A percentile compares a stretch with the other conserved stretches of the same genome.
phyloP scores from a whole-genome alignment of 495 filamentous ascomycete species.

The Pyronema domesticum region DNA sequence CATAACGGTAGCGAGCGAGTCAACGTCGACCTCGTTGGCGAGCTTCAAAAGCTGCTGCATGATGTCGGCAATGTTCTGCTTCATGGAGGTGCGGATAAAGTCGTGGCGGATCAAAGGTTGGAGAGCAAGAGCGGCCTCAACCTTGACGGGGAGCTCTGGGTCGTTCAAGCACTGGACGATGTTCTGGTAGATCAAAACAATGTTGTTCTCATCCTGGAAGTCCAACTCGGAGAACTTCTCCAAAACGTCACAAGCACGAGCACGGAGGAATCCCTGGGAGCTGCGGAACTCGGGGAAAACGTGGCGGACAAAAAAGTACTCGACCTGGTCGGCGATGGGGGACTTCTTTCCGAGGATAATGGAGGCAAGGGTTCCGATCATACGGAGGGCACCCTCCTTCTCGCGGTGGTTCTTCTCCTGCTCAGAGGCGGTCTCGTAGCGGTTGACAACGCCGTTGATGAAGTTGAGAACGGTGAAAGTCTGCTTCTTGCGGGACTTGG shows the following conservation, averaged over 20 bases:
- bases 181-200: constrained; percentile 87
- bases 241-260: constrained; percentile 86
- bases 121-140: constrained; percentile 83
- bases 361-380: constrained; percentile 88
- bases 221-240: constrained; percentile 95
- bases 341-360: constrained; percentile 96
- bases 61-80: constrained; percentile 95
- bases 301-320: constrained; percentile 94
- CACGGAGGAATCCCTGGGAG: constrained; percentile 79
- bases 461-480: constrained; percentile 86
- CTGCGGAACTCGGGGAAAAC: constrained; percentile 97
- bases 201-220: constrained; percentile 86
- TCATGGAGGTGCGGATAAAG: constrained; percentile 81
- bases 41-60: constrained; percentile 97
- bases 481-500: constrained; percentile 86
- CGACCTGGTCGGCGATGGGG: constrained; percentile 93
- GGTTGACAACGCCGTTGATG: constrained; percentile 81
- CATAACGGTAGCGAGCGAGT: constrained; percentile 36
- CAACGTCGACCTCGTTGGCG: constrained; percentile 45
- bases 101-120: constrained; percentile 94
- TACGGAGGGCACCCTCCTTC: constrained; percentile 89
- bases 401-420: constrained; percentile 78
- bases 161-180: constrained; percentile 96
- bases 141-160: constrained; percentile 71
- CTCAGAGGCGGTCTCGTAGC: constrained; percentile 66